These are phyloP conservation scores for Penicillium arizonense DNA, from an alignment of 495 filamentous ascomycete species.

Conservation along the genomic window DNA sequence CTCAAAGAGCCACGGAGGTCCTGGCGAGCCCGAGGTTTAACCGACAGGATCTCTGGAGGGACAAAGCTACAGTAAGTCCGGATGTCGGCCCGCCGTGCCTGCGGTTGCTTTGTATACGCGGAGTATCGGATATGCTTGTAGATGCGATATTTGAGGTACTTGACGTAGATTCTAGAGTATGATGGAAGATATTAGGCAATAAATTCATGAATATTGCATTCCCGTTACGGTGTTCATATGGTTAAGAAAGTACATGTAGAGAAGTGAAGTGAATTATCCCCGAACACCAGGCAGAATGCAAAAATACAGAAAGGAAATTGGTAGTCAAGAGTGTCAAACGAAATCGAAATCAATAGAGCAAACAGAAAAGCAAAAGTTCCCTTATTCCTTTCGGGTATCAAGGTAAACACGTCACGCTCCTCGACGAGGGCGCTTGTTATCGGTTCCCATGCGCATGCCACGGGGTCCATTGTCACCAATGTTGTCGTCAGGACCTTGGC, in stretches of 20 bases:
- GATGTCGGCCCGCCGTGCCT: constrained; percentile 23
- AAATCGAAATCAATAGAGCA: constrained; percentile 3
- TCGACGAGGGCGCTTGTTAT: constrained; percentile 46
- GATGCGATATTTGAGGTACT: no score
- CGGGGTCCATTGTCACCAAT: constrained; percentile 33
- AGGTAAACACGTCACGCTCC: constrained; percentile 27
- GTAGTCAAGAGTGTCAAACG: constrained; percentile 7
- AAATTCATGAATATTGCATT: constrained; percentile 4
- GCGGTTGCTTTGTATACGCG: not conserved
- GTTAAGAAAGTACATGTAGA: constrained; percentile 9
- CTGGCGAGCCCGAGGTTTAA: constrained; percentile 21
- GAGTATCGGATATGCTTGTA: no score
- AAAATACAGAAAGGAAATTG: constrained; percentile 10
- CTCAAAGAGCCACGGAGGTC: constrained; percentile 22
- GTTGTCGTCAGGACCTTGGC: constrained; percentile 32
- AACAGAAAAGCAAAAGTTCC: not conserved
- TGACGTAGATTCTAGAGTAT: no score
- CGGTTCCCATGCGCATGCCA: constrained; percentile 38
- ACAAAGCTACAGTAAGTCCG: constrained; percentile 3
- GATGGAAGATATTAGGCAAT: not conserved
- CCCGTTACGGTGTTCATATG: constrained; percentile 1
- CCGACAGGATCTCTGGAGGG: constrained; percentile 9
- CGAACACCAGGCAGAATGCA: constrained; percentile 24
- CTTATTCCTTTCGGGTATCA: not conserved
- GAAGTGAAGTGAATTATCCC: constrained; percentile 15